These are phyloP conservation scores for Marasmius oreades DNA, from an alignment of 1,284 basidiomycete genomes.

Conservation along the genomic window DNA sequence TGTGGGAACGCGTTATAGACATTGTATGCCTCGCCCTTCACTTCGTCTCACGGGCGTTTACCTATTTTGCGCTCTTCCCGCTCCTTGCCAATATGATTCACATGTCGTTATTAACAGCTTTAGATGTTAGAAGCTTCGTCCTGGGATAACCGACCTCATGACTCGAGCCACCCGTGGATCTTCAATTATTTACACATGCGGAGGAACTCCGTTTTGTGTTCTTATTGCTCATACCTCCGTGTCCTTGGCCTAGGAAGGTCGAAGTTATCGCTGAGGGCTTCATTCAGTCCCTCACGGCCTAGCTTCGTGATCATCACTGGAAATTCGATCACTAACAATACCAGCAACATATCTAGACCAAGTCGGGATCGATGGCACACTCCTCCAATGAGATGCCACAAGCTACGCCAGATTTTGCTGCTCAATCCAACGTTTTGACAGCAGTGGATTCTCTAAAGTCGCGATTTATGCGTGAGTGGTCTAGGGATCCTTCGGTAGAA, in stretches of 20 bases:
- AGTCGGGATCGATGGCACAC: not conserved
- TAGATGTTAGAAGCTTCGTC: not conserved
- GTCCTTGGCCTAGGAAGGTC: no score
- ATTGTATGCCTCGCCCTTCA: not conserved
- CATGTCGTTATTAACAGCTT: not conserved
- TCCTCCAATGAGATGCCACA: not conserved
- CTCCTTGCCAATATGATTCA: not conserved
- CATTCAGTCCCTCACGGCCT: no score
- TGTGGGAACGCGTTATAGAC: not conserved
- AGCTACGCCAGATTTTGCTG: not conserved
- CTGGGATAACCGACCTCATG: not conserved
- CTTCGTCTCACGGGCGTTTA: not conserved
- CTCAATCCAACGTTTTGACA: not conserved
- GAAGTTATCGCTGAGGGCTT: no score
- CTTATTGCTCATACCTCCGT: no score
- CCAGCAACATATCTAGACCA: not conserved
- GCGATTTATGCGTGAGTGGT: constrained; percentile 1
- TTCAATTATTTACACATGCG: not conserved
- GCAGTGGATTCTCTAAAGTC: not conserved
- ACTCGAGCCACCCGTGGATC: not conserved
- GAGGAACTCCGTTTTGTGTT: no score
- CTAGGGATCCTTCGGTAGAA: not conserved
- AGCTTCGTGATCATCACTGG: no score
- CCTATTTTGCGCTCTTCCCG: not conserved
- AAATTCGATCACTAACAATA: not conserved